Base-by-base conservation (phyloP, 495 filamentous ascomycete genomes). In the Polyplosphaeria fusca region DNA sequence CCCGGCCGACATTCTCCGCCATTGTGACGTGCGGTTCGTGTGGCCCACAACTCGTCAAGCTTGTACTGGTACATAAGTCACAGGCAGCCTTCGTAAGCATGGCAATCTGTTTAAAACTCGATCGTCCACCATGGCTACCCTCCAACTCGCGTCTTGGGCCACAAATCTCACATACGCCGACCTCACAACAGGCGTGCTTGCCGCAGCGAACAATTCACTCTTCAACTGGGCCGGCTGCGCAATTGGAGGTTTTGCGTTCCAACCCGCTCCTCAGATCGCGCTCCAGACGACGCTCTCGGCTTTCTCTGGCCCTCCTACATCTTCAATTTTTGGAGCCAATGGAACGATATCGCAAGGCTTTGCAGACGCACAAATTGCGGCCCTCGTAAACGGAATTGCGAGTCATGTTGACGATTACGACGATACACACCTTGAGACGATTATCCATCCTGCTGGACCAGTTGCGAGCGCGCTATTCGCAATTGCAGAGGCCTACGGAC, bases 391-490 rank as follows among this genome's bases (percentile, higher is more conserved):
- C 45, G 78, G 79, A 18, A 80, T 80, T 16, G 74, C 77, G 24
- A 77, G 75, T 20, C 77, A 80, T 47, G 75, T 80, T 11, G 77
- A 80, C 51, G 78, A 81, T 55, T 82, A 81, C 61, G 78, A 82
- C 42, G 78, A 82, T 61, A 82, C 78, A 4, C 77, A 81, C 57
- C 70, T 81, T 0, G 77, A 77, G 28, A 81, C 74, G 11, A 76
- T 81, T 41, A 80, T 82, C 53, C 79, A 82, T 48, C 78, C 77
- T 0, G 71, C 77, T 0, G 77, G 79, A 0, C 74, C 77, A 0
- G 76, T 81, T 0, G 76, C 77, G 1, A 71, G 68, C 39, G 79
- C 79, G 1, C 60, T 81, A 0, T 61, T 82, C 9, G 74, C 76
- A 2, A 63, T 75, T 16, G 68, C 73, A 3, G 73, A 78, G 43